phyloP scores from a whole-genome alignment of 164 flowering plant genomes.

The grape (Vitis vinifera) region DNA sequence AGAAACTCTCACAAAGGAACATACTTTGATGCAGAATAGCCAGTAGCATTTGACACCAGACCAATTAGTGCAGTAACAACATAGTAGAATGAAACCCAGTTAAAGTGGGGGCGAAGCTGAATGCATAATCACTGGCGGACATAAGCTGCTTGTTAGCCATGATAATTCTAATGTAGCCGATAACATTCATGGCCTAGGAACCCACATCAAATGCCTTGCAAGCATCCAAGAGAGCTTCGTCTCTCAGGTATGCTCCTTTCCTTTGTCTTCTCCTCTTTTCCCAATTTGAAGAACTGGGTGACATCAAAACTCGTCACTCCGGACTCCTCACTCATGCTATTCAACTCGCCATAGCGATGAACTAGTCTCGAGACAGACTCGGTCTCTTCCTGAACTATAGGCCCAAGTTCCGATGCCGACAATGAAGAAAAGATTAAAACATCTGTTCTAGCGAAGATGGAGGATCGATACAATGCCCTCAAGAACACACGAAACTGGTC shows the following conservation, averaged over 20 bases:
- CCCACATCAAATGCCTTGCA: conserved; percentile 45
- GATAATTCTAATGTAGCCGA: conserved; percentile 85
- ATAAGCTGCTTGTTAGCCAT: conserved; percentile 96
- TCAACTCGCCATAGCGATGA: conserved; percentile 11
- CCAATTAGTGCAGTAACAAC: conserved; percentile 86
- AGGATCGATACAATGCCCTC: conserved; percentile 51
- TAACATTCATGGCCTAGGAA: conserved; percentile 86
- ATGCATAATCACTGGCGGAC: conserved; percentile 71
- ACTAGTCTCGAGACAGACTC: conserved; percentile 53
- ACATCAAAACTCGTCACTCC: conserved; percentile 27
- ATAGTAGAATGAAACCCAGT: conserved; percentile 95
- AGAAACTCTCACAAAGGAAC: conserved; percentile 92
- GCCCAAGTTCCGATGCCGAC: conserved; percentile 13
- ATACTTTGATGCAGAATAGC: conserved; percentile 75
- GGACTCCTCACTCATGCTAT: conserved; percentile 6
- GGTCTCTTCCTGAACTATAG: conserved; percentile 51
- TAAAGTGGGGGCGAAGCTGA: conserved; percentile 76
- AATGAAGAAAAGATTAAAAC: conserved; percentile 47
- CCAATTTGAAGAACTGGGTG: conserved; percentile 26
- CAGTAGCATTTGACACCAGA: conserved; percentile 74
- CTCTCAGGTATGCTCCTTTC: conserved; percentile 2
- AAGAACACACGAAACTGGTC: conserved; percentile 52
- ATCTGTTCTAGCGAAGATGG: conserved; percentile 53
- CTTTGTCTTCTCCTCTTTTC: conserved; percentile 24
- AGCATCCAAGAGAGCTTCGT: accelerated